These are phyloP conservation scores for Cyclostephanos tholiformis DNA, from an alignment of 108 stramenopile species.

Conservation along the genomic window DNA sequence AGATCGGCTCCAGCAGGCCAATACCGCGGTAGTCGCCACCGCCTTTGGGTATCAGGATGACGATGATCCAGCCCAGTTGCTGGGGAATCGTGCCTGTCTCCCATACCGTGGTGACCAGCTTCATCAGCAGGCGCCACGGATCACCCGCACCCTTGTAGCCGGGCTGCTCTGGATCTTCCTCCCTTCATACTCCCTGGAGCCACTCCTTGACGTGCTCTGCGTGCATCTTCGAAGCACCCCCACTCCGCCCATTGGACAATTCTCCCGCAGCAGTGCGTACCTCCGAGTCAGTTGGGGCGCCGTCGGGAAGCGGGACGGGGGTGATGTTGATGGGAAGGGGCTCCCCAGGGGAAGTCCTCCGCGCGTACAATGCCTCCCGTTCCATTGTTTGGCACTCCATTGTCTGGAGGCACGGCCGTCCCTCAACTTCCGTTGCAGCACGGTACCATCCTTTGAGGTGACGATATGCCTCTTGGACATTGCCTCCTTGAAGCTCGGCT, in stretches of 20 bases:
- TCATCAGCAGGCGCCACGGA: constrained; percentile 16
- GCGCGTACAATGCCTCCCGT: not conserved
- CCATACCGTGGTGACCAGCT: too few species aligned
- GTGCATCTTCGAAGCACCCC: constrained; percentile 3
- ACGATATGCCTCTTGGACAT: not conserved
- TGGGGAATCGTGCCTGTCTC: too few species aligned
- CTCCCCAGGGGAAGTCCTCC: not conserved
- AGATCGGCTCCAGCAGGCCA: too few species aligned
- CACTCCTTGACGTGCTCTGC: too few species aligned
- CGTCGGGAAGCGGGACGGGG: not conserved
- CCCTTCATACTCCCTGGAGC: too few species aligned
- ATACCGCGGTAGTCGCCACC: too few species aligned
- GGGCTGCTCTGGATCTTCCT: not conserved
- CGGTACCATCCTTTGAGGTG: constrained; percentile 14
- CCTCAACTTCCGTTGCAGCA: not conserved
- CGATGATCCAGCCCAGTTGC: too few species aligned
- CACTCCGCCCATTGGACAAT: not conserved
- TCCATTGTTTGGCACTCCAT: not conserved
- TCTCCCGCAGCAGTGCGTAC: not conserved
- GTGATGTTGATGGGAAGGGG: not conserved
- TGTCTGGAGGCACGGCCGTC: not conserved
- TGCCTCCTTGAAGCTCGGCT: not conserved
- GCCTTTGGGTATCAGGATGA: too few species aligned
- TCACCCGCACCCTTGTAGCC: not conserved
- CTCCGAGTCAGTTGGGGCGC: not conserved